Evolutionary conservation across 768 basidiomycete genomes (phyloP).

Genomic region (Pseudohyphozyma bogoriensis): DNA sequence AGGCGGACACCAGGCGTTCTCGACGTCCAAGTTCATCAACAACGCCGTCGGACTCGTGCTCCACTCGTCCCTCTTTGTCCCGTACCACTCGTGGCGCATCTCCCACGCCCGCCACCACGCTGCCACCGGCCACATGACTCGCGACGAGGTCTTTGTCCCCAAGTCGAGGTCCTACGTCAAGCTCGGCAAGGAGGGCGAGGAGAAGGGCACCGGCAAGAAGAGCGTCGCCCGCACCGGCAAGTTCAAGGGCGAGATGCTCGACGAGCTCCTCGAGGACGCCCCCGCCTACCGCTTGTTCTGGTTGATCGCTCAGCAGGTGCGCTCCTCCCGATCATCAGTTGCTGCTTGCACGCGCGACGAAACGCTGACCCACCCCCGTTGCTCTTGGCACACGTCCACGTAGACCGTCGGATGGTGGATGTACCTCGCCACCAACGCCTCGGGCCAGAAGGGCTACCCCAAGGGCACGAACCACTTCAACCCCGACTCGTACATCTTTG

Average conservation of each 20-base stretch:
- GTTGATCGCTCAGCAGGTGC: conserved; percentile 38
- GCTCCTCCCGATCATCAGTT: neutral
- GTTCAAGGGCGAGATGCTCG: conserved; percentile 42
- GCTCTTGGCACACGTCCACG: too few relatives aligned
- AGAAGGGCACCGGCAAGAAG: conserved; percentile 56
- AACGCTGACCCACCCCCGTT: neutral
- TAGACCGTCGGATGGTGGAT: conserved; percentile 68
- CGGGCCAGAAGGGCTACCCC: conserved; percentile 74
- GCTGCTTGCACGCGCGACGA: neutral
- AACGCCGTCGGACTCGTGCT: conserved; percentile 85
- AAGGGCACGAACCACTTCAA: conserved; percentile 69
- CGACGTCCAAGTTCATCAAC: conserved; percentile 81
- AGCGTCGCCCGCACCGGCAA: conserved; percentile 57
- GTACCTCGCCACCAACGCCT: conserved; percentile 72
- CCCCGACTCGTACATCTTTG: conserved; percentile 66
- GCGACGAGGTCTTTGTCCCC: conserved; percentile 94
- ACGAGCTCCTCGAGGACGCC: conserved; percentile 81
- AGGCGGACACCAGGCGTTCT: conserved; percentile 94
- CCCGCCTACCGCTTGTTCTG: conserved; percentile 49
- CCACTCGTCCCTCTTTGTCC: conserved; percentile 84
- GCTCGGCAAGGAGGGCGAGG: conserved; percentile 31
- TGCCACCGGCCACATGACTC: conserved; percentile 80
- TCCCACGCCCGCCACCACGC: conserved; percentile 89
- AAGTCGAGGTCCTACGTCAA: conserved; percentile 64
- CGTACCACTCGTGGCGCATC: conserved; percentile 46